phyloP scores from a whole-genome alignment of 148 eudicot genomes.

The Gaultheria prostrata region DNA sequence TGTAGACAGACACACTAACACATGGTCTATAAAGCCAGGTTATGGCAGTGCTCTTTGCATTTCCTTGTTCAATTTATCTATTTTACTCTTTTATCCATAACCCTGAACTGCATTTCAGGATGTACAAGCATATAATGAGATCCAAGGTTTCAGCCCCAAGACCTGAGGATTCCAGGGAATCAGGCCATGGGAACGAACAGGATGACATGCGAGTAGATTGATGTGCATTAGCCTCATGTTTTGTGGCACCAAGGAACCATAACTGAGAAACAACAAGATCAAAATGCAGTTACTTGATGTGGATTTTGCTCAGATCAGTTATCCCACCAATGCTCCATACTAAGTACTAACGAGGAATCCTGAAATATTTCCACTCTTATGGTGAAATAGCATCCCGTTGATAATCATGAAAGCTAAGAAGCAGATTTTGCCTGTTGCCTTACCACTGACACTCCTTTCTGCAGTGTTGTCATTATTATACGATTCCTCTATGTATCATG shows the following conservation, averaged over 20 bases:
- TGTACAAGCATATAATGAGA: conserved; percentile 38
- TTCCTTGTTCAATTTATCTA: not conserved
- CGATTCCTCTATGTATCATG: not conserved
- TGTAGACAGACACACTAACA: not conserved
- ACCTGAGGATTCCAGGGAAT: conserved; percentile 31
- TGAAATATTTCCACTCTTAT: conserved; percentile 1
- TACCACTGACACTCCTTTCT: not conserved
- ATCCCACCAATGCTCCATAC: not conserved
- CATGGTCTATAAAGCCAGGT: not conserved
- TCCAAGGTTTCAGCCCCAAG: conserved; percentile 37
- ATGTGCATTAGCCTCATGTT: conserved; percentile 11
- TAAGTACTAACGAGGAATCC: not conserved
- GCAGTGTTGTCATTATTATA: not conserved
- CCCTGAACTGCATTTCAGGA: conserved; percentile 40
- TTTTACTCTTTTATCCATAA: conserved; percentile 1
- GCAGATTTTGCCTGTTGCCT: conserved; percentile 21
- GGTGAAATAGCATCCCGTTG: not conserved
- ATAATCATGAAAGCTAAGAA: not conserved
- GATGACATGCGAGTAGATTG: conserved; percentile 58
- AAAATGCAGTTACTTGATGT: conserved; percentile 10
- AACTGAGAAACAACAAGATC: conserved; percentile 11
- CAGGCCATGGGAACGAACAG: conserved; percentile 33
- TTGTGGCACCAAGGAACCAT: conserved; percentile 11
- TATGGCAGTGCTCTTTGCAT: not conserved
- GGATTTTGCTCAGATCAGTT: conserved; percentile 20